Conservation (phyloP, 73 alveolate genomes). For the Stentor roeselii region DNA sequence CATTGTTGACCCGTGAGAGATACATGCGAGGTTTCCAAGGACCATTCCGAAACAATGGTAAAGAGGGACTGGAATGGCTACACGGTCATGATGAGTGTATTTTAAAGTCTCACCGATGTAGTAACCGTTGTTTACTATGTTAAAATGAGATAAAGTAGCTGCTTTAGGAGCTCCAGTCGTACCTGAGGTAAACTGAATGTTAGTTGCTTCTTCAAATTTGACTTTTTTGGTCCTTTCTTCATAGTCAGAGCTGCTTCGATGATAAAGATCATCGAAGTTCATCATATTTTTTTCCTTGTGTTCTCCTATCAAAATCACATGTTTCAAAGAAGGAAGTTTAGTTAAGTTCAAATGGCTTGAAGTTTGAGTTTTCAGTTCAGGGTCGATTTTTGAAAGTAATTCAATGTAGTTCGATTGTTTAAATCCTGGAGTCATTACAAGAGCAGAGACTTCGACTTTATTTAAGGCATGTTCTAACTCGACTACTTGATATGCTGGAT, state of each 20-base stretch:
- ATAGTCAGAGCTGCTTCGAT: slow-evolving; percentile 24
- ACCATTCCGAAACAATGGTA: slow-evolving; percentile 82
- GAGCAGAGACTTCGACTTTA: slow-evolving; percentile 33
- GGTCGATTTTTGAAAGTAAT: slow-evolving; percentile 54
- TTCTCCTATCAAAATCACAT: slow-evolving; percentile 53
- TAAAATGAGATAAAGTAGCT: slow-evolving; percentile 62
- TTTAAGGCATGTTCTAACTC: slow-evolving; percentile 62
- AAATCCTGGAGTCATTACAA: slow-evolving; percentile 62
- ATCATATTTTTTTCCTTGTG: slow-evolving; percentile 50
- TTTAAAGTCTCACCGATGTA: slow-evolving; percentile 31
- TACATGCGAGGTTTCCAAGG: slow-evolving; percentile 62
- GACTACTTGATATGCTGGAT: slow-evolving; percentile 72
- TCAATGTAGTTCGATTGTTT: slow-evolving; percentile 61
- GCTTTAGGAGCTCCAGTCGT: slow-evolving; percentile 86
- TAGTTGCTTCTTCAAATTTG: slow-evolving; percentile 60
- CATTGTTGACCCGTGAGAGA: slow-evolving; percentile 62
- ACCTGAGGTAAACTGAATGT: slow-evolving; percentile 81
- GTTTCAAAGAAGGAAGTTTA: slow-evolving; percentile 38
- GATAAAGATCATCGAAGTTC: slow-evolving; percentile 54
- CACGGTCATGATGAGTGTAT: slow-evolving; percentile 30
- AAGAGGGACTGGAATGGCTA: slow-evolving; percentile 67
- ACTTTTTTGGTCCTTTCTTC: slow-evolving; percentile 35
- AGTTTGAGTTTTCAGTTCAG: slow-evolving; percentile 40
- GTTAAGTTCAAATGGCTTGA: slow-evolving; percentile 36
- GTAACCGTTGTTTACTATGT: slow-evolving; percentile 60